phyloP scores from a whole-genome alignment of 192 early-diverging fungal genomes.

The Haplosporangium gracile region DNA sequence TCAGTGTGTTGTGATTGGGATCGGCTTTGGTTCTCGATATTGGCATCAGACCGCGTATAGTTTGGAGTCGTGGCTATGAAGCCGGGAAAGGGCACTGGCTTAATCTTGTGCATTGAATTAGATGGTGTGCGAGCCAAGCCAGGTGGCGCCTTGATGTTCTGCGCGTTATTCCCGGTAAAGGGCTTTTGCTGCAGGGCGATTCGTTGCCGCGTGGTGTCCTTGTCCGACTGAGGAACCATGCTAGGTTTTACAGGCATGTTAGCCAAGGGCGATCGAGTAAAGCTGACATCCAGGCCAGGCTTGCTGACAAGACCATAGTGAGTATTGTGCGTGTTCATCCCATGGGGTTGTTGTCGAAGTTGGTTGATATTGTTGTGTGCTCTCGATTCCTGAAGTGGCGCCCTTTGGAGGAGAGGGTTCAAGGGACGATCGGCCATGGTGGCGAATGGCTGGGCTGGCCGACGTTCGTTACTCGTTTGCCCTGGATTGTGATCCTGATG shows the following conservation, averaged over 20 bases:
- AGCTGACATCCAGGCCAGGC: not conserved
- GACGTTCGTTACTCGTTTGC: conserved; percentile 1
- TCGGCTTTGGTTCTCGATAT: not conserved
- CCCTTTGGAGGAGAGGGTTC: not conserved
- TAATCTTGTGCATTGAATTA: not conserved
- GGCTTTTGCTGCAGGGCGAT: conserved; percentile 27
- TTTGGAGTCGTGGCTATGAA: not conserved
- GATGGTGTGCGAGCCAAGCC: not conserved
- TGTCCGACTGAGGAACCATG: not conserved
- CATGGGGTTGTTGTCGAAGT: not conserved
- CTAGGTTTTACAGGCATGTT: not conserved
- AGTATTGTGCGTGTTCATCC: not conserved
- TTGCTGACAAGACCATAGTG: not conserved
- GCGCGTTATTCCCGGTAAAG: not conserved
- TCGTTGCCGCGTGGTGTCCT: not conserved
- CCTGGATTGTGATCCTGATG: conserved; percentile 11
- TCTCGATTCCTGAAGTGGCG: conserved; percentile 22
- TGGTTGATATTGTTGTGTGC: not conserved
- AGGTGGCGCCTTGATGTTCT: not conserved
- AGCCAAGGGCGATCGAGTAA: not conserved
- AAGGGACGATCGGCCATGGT: conserved; percentile 24
- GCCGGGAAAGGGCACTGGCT: not conserved
- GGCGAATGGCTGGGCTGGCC: not conserved
- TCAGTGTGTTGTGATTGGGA: not conserved
- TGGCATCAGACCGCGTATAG: conserved; percentile 1